Evolutionary conservation across 495 filamentous ascomycete genomes (phyloP).

Genomic region (Penicillium herquei): DNA sequence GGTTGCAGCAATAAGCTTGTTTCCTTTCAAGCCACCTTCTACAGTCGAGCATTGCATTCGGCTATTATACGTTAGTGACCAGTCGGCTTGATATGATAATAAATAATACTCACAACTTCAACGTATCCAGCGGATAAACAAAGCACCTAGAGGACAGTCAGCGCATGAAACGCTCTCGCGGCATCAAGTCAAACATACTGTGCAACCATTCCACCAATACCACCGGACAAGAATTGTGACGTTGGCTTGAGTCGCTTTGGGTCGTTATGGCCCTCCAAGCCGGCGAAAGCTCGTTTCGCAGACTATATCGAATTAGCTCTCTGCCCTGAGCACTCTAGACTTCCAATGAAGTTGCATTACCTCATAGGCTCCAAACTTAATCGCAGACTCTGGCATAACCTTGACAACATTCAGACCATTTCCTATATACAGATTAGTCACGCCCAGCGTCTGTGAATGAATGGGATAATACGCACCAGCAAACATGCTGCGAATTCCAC

Average conservation of each 20-base stretch:
- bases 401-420: conserved; percentile 97
- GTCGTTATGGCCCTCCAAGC: conserved; percentile 85
- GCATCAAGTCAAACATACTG: conserved; percentile 52
- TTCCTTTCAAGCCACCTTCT: conserved; percentile 77
- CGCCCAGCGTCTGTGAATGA: not conserved
- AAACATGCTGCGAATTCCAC: conserved; percentile 90
- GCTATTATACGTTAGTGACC: conserved; percentile 25
- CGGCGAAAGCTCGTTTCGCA: conserved; percentile 82
- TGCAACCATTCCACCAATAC: conserved; percentile 86
- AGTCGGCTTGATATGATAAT: not conserved
- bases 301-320: conserved; percentile 51
- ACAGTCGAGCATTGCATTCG: conserved; percentile 95
- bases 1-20: conserved; percentile 77
- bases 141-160: conserved; percentile 60
- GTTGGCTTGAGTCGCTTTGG: conserved; percentile 71
- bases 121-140: conserved; percentile 93
- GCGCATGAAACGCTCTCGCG: not conserved
- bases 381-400: conserved; percentile 96
- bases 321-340: not conserved
- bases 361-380: conserved; percentile 95
- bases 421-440: conserved; percentile 50
- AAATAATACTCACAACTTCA: conserved; percentile 74
- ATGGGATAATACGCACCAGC: conserved; percentile 63
- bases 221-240: conserved; percentile 89
- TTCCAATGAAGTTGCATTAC: conserved; percentile 33